phyloP scores from a whole-genome alignment of 2,329 filamentous ascomycete genomes.

The Cladosporium sp. region DNA sequence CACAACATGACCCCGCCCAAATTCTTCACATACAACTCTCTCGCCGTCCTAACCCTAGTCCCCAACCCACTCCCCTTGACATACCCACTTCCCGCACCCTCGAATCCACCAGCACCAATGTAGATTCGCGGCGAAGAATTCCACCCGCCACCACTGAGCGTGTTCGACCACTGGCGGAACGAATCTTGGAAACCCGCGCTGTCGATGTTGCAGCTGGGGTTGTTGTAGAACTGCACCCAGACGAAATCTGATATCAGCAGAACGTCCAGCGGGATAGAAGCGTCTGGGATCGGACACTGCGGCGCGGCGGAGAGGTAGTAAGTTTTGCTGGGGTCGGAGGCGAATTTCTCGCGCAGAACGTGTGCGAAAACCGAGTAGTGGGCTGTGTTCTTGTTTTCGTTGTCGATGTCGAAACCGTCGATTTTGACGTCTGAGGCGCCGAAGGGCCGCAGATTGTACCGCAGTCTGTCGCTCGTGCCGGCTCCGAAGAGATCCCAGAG shows the following conservation, averaged over 20 bases:
- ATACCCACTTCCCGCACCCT: constrained; percentile 28
- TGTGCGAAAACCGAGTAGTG: constrained; percentile 29
- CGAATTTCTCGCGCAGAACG: constrained; percentile 31
- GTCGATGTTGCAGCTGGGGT: constrained; percentile 39
- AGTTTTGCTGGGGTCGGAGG: constrained; percentile 27
- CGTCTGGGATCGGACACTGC: constrained; percentile 43
- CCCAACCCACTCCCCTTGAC: constrained; percentile 24
- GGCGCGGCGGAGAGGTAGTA: constrained; percentile 49
- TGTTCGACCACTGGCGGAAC: constrained; percentile 28
- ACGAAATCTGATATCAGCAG: constrained; percentile 39
- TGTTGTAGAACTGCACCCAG: constrained; percentile 45
- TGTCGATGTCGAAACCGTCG: constrained; percentile 52
- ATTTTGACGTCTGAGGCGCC: constrained; percentile 41
- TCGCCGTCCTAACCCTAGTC: constrained; percentile 20
- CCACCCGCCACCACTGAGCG: constrained; percentile 14
- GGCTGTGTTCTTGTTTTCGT: constrained; percentile 34
- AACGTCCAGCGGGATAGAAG: constrained; percentile 22
- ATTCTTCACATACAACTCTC: constrained; percentile 21
- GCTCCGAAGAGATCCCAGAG: constrained; percentile 36
- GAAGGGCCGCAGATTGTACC: constrained; percentile 43
- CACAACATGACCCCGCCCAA: constrained; percentile 37
- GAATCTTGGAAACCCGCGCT: constrained; percentile 25
- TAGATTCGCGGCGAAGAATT: constrained; percentile 24
- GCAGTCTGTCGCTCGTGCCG: constrained; percentile 17
- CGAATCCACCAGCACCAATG: constrained; percentile 28